Evolutionary conservation across 805 yeast genomes (phyloP).

Genomic region (Komagataella pseudopastoris): DNA sequence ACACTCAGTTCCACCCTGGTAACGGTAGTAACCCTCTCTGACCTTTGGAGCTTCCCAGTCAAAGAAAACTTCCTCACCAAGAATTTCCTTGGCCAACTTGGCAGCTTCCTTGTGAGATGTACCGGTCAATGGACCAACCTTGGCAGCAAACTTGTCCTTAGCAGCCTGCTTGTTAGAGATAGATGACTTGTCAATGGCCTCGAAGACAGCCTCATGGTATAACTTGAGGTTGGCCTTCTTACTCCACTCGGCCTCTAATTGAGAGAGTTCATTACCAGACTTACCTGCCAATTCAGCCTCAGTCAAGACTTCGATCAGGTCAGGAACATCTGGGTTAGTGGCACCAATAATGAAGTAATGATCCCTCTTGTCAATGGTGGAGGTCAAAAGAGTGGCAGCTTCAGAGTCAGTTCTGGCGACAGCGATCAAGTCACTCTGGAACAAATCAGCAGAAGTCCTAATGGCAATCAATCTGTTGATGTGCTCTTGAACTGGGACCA

Average conservation of each 20-base stretch:
- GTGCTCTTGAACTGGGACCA: slow-evolving; percentile 96
- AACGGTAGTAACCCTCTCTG: slow-evolving; percentile 94
- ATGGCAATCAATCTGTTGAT: slow-evolving; percentile 88
- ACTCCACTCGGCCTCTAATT: slow-evolving; percentile 74
- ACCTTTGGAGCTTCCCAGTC: slow-evolving; percentile 94
- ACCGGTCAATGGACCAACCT: slow-evolving; percentile 64
- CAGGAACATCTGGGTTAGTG: slow-evolving; percentile 70
- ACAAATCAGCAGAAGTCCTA: slow-evolving; percentile 89
- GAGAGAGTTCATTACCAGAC: slow-evolving; percentile 55
- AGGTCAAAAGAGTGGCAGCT: slow-evolving; percentile 90
- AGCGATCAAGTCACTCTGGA: slow-evolving; percentile 72
- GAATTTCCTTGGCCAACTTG: slow-evolving; percentile 54
- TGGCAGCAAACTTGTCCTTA: slow-evolving; percentile 48
- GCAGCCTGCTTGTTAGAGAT: slow-evolving; percentile 46
- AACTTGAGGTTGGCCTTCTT: slow-evolving; percentile 71
- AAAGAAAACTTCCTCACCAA: slow-evolving; percentile 77
- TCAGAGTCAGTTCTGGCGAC: slow-evolving; percentile 97
- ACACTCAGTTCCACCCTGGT: slow-evolving; percentile 93
- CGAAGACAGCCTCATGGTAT: slow-evolving; percentile 85
- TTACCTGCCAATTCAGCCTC: slow-evolving; percentile 70
- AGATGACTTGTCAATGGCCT: slow-evolving; percentile 51
- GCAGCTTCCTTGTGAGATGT: slow-evolving; percentile 74
- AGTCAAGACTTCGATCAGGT: slow-evolving; percentile 65
- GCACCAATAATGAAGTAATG: slow-evolving; percentile 87
- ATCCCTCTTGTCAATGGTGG: slow-evolving; percentile 89